Conservation (phyloP, 2,329 filamentous ascomycete genomes). For the Penicillium janthinellum region DNA sequence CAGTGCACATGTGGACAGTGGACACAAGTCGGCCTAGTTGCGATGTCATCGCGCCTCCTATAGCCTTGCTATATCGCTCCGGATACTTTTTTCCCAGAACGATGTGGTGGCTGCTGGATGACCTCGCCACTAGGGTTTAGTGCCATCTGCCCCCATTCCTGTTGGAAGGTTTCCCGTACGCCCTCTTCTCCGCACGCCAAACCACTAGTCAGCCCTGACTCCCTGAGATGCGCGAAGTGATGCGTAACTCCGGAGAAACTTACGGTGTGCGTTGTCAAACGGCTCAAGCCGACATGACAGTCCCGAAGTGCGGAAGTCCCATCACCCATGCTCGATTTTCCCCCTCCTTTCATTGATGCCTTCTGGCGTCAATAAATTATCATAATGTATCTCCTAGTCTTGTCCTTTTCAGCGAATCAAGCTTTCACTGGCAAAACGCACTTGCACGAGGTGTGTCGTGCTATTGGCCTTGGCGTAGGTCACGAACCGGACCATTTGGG, state of each 20-base stretch:
- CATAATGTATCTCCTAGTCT: background rate
- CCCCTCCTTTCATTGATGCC: background rate
- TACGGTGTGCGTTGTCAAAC: conserved; percentile 26
- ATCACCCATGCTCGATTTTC: background rate
- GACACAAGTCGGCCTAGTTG: background rate
- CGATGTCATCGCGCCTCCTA: background rate
- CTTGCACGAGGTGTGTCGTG: conserved; percentile 31
- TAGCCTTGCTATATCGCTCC: background rate
- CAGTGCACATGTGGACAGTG: background rate
- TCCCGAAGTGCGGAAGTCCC: background rate
- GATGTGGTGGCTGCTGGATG: conserved; percentile 8
- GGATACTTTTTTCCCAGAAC: conserved; percentile 7
- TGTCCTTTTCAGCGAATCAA: conserved; percentile 15
- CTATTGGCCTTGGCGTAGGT: conserved; percentile 29
- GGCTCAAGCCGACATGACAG: background rate
- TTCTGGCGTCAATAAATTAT: background rate
- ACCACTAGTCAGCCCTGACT: background rate
- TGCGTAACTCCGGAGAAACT: conserved; percentile 7
- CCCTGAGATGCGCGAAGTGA: background rate
- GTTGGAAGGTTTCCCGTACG: conserved; percentile 3
- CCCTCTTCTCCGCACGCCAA: conserved; percentile 1
- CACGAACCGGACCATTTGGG: conserved; percentile 12
- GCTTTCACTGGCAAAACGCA: conserved; percentile 21
- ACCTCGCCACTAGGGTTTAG: conserved; percentile 20
- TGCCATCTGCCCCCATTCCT: conserved; percentile 4